These are phyloP conservation scores for Komagataella kurtzmanii DNA, from an alignment of 805 yeast species.

Conservation along the genomic window DNA sequence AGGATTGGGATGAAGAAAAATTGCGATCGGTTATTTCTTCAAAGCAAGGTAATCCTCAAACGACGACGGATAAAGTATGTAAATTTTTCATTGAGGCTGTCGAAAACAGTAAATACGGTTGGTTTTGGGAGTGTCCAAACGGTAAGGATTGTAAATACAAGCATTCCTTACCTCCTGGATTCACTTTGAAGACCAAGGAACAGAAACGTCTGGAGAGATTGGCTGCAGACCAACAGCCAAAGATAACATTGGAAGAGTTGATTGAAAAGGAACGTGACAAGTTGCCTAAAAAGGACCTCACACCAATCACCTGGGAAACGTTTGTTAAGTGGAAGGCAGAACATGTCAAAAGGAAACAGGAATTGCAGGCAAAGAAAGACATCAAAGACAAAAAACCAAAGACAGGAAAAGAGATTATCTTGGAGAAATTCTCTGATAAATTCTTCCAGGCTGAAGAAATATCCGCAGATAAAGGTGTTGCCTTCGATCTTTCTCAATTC, in stretches of 20 bases:
- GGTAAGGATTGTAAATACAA: slow-evolving; percentile 88
- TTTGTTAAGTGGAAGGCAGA: slow-evolving; percentile 75
- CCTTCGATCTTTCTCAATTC: slow-evolving; percentile 45
- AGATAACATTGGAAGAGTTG: slow-evolving; percentile 90
- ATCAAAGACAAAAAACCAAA: slow-evolving; percentile 32
- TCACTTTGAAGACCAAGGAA: slow-evolving; percentile 92
- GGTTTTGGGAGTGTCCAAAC: slow-evolving; percentile 98
- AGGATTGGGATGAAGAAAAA: slow-evolving; percentile 93
- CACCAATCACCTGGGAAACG: slow-evolving; percentile 77
- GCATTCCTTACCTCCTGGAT: slow-evolving; percentile 95
- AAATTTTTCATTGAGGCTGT: slow-evolving; percentile 92
- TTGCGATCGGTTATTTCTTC: slow-evolving; percentile 74
- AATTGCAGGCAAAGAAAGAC: slow-evolving; percentile 11
- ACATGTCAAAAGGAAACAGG: slow-evolving; percentile 44
- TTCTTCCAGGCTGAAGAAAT: slow-evolving; percentile 39
- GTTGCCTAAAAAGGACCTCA: slow-evolving; percentile 58
- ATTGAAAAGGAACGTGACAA: slow-evolving; percentile 85
- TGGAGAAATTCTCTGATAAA: slow-evolving; percentile 45
- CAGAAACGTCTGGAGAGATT: slow-evolving; percentile 81
- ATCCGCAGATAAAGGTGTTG: slow-evolving; percentile 30
- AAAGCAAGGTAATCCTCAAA: slow-evolving; percentile 88
- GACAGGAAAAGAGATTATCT: slow-evolving; percentile 59
- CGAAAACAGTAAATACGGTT: slow-evolving; percentile 93
- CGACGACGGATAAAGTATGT: slow-evolving; percentile 93
- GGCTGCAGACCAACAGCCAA: slow-evolving; percentile 75